These are phyloP conservation scores for Loxodes magnus DNA, from an alignment of 73 alveolate genomes.

Conservation along the genomic window DNA sequence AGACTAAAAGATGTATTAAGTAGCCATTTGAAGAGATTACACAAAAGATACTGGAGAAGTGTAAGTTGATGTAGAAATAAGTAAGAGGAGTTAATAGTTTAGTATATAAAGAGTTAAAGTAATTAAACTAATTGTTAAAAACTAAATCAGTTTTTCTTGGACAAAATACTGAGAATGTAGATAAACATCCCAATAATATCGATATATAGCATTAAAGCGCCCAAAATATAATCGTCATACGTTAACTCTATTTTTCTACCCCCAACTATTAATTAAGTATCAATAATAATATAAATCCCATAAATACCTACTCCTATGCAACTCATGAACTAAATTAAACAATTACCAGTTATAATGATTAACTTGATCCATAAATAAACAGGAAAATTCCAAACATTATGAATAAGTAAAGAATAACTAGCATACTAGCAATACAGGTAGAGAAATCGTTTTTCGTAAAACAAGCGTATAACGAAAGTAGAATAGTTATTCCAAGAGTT, in stretches of 20 bases:
- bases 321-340: constrained; percentile 23
- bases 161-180: constrained; percentile 18
- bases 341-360: constrained; percentile 11
- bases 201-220: constrained; percentile 21
- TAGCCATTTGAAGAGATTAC: no score
- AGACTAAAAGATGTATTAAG: no score
- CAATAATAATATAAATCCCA: constrained; percentile 35
- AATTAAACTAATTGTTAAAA: no score
- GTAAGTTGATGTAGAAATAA: no score
- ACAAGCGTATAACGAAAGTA: constrained; percentile 28
- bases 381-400: constrained; percentile 1
- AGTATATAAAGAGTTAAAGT: no score
- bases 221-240: constrained; percentile 34
- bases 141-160: background rate
- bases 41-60: no score
- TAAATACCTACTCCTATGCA: constrained; percentile 23
- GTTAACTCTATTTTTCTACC: constrained; percentile 15
- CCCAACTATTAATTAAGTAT: constrained; percentile 33
- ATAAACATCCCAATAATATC: constrained; percentile 29
- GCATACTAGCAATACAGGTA: constrained; percentile 8
- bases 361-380: background rate
- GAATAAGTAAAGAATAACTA: constrained; percentile 27
- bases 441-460: constrained; percentile 21
- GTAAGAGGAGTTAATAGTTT: no score
- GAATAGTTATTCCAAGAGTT: constrained; percentile 17